Evolutionary conservation across 768 basidiomycete species (phyloP).

Genomic region (Panaeolus papilionaceus): DNA sequence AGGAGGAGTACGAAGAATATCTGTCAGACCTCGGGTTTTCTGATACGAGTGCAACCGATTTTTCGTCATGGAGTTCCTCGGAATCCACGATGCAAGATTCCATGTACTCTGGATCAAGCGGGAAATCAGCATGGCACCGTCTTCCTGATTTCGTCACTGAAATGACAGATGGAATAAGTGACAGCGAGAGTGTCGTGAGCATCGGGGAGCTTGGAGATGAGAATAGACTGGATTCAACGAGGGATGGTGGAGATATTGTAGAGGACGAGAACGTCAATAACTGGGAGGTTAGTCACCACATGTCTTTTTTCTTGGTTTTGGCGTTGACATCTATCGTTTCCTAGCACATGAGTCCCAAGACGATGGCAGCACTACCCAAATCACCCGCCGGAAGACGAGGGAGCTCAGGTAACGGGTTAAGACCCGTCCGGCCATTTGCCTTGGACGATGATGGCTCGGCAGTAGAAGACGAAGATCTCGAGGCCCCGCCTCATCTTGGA

Average conservation of each 20-base stretch:
- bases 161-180: constrained; percentile 89
- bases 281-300: constrained; percentile 79
- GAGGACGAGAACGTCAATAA: constrained; percentile 88
- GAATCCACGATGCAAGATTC: constrained; percentile 25
- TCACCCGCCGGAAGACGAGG: constrained; percentile 88
- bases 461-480: constrained; percentile 76
- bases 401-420: constrained; percentile 82
- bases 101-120: constrained; percentile 31
- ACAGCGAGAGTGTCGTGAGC: constrained; percentile 91
- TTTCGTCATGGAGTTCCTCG: constrained; percentile 45
- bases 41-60: constrained; percentile 45
- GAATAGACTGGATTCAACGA: constrained; percentile 63
- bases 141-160: constrained; percentile 80
- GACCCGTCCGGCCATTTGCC: constrained; percentile 78
- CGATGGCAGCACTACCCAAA: constrained; percentile 91
- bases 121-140: constrained; percentile 79
- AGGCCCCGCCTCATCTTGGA: constrained; percentile 63
- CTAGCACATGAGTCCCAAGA: constrained; percentile 96
- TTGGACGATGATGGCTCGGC: constrained; percentile 81
- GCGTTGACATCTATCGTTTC: constrained; percentile 18
- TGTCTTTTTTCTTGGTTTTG: constrained; percentile 16
- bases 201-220: constrained; percentile 91
- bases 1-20: constrained; percentile 97
- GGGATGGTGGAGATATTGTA: constrained; percentile 62
- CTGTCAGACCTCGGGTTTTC: constrained; percentile 86